Percentiles rank a stretch among this genome's conserved stretches.
phyloP scores from a whole-genome alignment of 164 flowering plant species.

The Sextonia rubra region DNA sequence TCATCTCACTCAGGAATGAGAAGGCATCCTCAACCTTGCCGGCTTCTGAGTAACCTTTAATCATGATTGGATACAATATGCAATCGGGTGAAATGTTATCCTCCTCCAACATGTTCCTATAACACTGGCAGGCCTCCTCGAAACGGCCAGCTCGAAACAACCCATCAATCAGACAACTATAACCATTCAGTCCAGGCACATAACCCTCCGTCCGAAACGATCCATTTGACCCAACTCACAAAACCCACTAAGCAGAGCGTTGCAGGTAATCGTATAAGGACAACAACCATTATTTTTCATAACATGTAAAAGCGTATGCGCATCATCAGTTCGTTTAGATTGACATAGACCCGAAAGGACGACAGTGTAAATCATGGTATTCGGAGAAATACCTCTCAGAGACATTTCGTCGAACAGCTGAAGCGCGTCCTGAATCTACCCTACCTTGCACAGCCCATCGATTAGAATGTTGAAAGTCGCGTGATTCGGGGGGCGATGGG shows the following conservation, averaged over 20 bases:
- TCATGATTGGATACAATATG: constrained; percentile 64
- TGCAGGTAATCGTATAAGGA: constrained; percentile 47
- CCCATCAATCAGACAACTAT: constrained; percentile 71
- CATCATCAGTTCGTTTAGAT: constrained; percentile 48
- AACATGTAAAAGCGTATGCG: constrained; percentile 31
- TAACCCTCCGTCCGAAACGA: constrained; percentile 46
- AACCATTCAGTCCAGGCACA: constrained; percentile 37
- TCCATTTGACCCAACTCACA: constrained; percentile 49
- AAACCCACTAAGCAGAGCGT: constrained; percentile 63
- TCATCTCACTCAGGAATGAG: constrained; percentile 52
- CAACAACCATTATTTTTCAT: constrained; percentile 41
- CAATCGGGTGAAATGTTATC: constrained; percentile 54
- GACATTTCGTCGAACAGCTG: constrained; percentile 68
- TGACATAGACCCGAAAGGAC: constrained; percentile 62
- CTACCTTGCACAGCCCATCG: constrained; percentile 59
- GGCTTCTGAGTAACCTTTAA: constrained; percentile 43
- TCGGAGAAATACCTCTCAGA: constrained; percentile 42
- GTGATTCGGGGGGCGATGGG: constrained; percentile 35
- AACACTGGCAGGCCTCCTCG: constrained; percentile 48
- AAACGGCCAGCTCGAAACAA: constrained; percentile 53
- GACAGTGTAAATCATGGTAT: constrained; percentile 40
- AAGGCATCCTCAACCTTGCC: constrained; percentile 52
- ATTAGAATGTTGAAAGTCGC: constrained; percentile 58
- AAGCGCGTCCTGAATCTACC: constrained; percentile 44
- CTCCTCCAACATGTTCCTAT: constrained; percentile 29